Evolutionary conservation across 805 yeast genomes (phyloP).

Genomic region (Candida oleophila): DNA sequence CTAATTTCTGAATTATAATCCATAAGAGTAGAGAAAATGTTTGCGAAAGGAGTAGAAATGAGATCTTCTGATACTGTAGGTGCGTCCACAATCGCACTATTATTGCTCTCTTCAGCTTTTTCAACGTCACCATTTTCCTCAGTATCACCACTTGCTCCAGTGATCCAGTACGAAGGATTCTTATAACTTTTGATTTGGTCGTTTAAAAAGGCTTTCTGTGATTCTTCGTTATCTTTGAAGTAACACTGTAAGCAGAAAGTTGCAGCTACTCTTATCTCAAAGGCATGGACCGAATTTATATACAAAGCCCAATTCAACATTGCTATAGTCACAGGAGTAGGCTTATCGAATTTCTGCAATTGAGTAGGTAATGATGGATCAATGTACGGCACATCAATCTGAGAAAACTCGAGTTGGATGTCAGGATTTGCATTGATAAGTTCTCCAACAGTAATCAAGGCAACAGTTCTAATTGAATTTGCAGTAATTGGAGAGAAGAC

Average conservation of each 20-base stretch:
- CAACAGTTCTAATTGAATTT: conserved; percentile 60
- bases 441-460: conserved; percentile 76
- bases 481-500: conserved; percentile 70
- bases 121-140: conserved; percentile 4
- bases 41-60: conserved; percentile 43
- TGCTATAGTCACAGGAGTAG: conserved; percentile 70
- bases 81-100: background rate
- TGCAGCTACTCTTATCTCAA: conserved; percentile 79
- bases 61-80: conserved; percentile 13
- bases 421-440: conserved; percentile 64
- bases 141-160: conserved; percentile 10
- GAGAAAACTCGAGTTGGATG: conserved; percentile 70
- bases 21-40: conserved; percentile 67
- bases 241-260: conserved; percentile 64
- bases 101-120: background rate
- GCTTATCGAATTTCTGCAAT: conserved; percentile 28
- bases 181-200: conserved; percentile 56
- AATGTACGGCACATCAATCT: conserved; percentile 87
- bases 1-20: conserved; percentile 65
- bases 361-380: conserved; percentile 66
- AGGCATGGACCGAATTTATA: conserved; percentile 79
- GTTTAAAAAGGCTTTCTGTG: conserved; percentile 59
- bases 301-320: conserved; percentile 79
- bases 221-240: conserved; percentile 59
- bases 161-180: conserved; percentile 21